A percentile compares a stretch with the other conserved stretches of the same genome.
These are phyloP conservation scores for Suillus fuscotomentosus DNA, from an alignment of 768 basidiomycete genomes.

Conservation along the genomic window DNA sequence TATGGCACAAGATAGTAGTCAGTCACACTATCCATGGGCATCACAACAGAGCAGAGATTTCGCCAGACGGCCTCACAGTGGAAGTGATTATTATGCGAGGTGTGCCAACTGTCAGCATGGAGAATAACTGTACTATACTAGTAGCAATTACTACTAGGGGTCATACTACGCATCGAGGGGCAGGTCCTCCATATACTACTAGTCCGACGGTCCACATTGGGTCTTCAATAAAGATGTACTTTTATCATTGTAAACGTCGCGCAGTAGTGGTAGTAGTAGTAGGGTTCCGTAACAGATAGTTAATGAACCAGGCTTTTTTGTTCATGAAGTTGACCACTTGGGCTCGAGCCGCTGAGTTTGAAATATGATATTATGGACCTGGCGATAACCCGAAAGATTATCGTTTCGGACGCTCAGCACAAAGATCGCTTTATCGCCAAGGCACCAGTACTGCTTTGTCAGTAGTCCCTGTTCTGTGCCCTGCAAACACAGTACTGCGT, in stretches of 20 bases:
- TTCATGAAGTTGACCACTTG: background rate
- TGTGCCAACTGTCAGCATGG: background rate
- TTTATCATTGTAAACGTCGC: background rate
- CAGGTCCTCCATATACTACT: background rate
- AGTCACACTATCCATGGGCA: background rate
- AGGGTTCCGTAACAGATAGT: background rate
- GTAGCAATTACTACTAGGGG: too few species aligned
- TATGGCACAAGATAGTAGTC: background rate
- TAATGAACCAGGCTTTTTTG: background rate
- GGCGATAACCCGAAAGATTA: background rate
- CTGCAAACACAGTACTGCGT: background rate
- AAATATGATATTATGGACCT: background rate
- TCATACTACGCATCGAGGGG: background rate
- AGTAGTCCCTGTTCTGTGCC: background rate
- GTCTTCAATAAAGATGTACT: background rate
- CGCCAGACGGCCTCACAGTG: too few species aligned
- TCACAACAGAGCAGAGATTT: background rate
- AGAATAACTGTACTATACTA: background rate
- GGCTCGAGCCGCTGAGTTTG: background rate
- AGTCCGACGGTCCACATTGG: background rate
- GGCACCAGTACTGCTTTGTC: background rate
- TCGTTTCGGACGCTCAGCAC: background rate
- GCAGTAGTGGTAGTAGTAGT: background rate
- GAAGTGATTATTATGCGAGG: background rate
- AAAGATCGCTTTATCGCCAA: conserved; percentile 4